A percentile compares a stretch with the other conserved stretches of the same genome.
These are phyloP conservation scores for Talaromyces wortmannii DNA, from an alignment of 495 filamentous ascomycete species.

Conservation along the genomic window DNA sequence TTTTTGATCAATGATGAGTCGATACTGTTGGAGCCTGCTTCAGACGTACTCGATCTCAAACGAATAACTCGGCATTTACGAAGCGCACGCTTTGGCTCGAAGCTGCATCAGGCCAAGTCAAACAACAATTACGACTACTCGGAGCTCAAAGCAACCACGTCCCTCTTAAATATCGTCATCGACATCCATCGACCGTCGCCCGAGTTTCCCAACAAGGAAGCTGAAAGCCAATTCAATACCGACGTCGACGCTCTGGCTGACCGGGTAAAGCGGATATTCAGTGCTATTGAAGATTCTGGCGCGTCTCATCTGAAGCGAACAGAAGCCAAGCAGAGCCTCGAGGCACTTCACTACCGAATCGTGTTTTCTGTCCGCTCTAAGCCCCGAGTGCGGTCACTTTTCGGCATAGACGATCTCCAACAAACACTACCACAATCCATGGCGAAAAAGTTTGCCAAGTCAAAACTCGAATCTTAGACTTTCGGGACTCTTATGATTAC, in stretches of 20 bases:
- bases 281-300: slow-evolving; percentile 66
- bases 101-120: slow-evolving; percentile 16
- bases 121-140: slow-evolving; percentile 55
- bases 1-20: slow-evolving; percentile 53
- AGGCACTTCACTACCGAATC: slow-evolving; percentile 64
- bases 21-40: slow-evolving; percentile 34
- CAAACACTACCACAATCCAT: background rate
- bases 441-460: background rate
- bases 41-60: slow-evolving; percentile 41
- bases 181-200: slow-evolving; percentile 48
- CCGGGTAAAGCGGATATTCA: slow-evolving; percentile 59
- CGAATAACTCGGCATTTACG: slow-evolving; percentile 45
- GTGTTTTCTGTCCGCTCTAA: slow-evolving; percentile 62
- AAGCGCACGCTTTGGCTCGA: slow-evolving; percentile 41
- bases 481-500: background rate
- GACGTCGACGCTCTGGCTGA: slow-evolving; percentile 60
- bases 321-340: slow-evolving; percentile 65
- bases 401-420: background rate
- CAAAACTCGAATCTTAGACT: background rate
- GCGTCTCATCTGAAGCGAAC: slow-evolving; percentile 64
- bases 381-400: slow-evolving; percentile 40
- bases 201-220: slow-evolving; percentile 18
- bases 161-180: slow-evolving; percentile 66
- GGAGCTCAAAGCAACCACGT: slow-evolving; percentile 53
- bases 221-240: slow-evolving; percentile 53